Percentiles rank a stretch among this genome's conserved stretches.
phyloP scores from a whole-genome alignment of 2,329 filamentous ascomycete genomes.

The Penicillium verrucosum region DNA sequence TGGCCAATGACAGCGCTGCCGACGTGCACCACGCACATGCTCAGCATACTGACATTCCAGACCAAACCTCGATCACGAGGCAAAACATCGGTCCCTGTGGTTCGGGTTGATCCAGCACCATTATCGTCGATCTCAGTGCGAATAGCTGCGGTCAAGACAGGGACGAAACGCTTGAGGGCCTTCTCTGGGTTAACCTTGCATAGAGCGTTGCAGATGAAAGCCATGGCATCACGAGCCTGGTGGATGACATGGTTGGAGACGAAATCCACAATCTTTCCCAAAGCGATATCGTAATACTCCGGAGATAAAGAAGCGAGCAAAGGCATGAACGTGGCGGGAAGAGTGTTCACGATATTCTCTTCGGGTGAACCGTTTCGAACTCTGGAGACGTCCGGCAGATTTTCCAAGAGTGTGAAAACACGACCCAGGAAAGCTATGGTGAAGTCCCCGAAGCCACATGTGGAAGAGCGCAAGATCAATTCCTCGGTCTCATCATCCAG shows the following conservation, averaged over 20 bases:
- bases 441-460: constrained; percentile 90
- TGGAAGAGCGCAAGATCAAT: constrained; percentile 86
- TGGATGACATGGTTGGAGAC: constrained; percentile 93
- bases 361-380: constrained; percentile 89
- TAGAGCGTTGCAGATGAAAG: constrained; percentile 93
- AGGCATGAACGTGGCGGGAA: constrained; percentile 87
- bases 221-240: constrained; percentile 95
- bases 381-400: constrained; percentile 84
- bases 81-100: constrained; percentile 87
- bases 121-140: constrained; percentile 97
- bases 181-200: constrained; percentile 96
- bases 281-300: constrained; percentile 84
- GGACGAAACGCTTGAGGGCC: constrained; percentile 83
- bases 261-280: constrained; percentile 90
- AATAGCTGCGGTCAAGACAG: constrained; percentile 86
- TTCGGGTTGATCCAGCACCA: constrained; percentile 89
- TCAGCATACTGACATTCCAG: constrained; percentile 95
- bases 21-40: constrained; percentile 97
- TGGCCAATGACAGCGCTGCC: constrained; percentile 85
- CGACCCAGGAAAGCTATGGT: constrained; percentile 85
- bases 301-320: constrained; percentile 87
- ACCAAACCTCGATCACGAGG: constrained; percentile 89
- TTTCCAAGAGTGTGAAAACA: constrained; percentile 92
- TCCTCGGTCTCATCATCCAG: constrained; percentile 83
- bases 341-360: constrained; percentile 92